A percentile compares a stretch with the other conserved stretches of the same genome.
phyloP scores from a whole-genome alignment of 768 basidiomycete species.

The Fistulinella prunicolor region DNA sequence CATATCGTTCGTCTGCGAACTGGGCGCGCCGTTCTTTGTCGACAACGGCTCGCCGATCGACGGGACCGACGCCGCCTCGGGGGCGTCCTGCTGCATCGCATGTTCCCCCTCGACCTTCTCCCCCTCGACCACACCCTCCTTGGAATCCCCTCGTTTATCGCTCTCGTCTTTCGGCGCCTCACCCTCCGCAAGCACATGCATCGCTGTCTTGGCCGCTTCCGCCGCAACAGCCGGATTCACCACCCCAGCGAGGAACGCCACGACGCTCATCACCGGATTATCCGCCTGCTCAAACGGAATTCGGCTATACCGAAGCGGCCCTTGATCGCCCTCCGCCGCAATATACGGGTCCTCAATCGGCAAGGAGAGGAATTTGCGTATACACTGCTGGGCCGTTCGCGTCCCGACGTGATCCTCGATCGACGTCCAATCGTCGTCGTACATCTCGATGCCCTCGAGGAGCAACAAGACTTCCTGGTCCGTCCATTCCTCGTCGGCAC shows the following conservation, averaged over 20 bases:
- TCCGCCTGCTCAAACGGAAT: constrained; percentile 94
- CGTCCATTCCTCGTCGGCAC: constrained; percentile 71
- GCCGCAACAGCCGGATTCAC: constrained; percentile 88
- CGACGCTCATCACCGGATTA: constrained; percentile 98
- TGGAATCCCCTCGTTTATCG: constrained; percentile 24
- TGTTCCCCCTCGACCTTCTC: constrained; percentile 44
- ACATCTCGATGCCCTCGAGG: constrained; percentile 98
- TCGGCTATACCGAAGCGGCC: constrained; percentile 68
- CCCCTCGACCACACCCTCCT: constrained; percentile 32
- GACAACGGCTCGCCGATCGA: constrained; percentile 15
- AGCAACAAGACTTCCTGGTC: constrained; percentile 87
- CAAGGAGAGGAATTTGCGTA: constrained; percentile 90
- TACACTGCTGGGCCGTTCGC: constrained; percentile 89
- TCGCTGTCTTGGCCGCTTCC: constrained; percentile 87
- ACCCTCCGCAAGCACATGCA: constrained; percentile 75
- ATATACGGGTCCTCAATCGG: constrained; percentile 97
- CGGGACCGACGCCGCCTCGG: constrained; percentile 5
- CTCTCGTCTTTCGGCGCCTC: constrained; percentile 40
- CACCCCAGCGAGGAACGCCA: constrained; percentile 93
- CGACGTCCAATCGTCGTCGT: constrained; percentile 93
- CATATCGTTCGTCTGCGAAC: constrained; percentile 39
- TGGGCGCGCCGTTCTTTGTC: constrained; percentile 14
- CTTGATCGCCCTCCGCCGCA: constrained; percentile 70
- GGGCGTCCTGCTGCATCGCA: constrained; percentile 34
- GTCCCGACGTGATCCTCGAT: constrained; percentile 94